Base-by-base conservation (phyloP, 352 stramenopile genomes). In the Globisporangium spinosum region DNA sequence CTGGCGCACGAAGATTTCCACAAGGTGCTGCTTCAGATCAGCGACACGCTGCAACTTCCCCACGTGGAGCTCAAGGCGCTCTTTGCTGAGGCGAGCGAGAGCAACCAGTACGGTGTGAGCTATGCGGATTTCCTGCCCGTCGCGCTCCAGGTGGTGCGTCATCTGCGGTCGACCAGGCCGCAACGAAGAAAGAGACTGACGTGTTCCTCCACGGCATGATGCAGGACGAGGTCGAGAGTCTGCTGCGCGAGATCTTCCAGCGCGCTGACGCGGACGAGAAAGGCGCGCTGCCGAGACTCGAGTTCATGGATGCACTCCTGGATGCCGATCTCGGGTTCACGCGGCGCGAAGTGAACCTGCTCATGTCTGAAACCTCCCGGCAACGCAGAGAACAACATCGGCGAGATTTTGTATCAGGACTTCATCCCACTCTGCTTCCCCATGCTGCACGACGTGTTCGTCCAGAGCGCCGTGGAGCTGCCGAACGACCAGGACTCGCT, bases 201-300 rank as follows among this genome's bases (percentile, higher is more conserved):
- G 70, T 78, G 35, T 80, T 94, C 47, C 61, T 91, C n/a, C 86
- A 94, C 66, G 84, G 86, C 35, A 85, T 93, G 75, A 85, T 87
- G 77, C 86, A 90, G 57, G 86, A 94, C 61, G 86, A 94, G 58
- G 80, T 91, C 60, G 86, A 94, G 58, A 91, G 82, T 70, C 75
- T 93, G 25, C 67, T 94, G 63, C 78, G 82, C 2, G 86, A 94
- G 62, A 90, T 87, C 69, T 88, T 94, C 62, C 83, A 90, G 63
- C 84, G 85, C 27, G 67, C 77, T 6, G 86, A 93, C 57, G 65
- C 78, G 0, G 78, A 89, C 55, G 81, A 91, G 35, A 65, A 62
- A 3, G 86, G 86, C 4, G 75, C 66, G 12, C 32, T 93, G 8
- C 64, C 49, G 10, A 77, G 83, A 13, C 17, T 82, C 32, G 74